These are phyloP conservation scores for Lachnellula arida DNA, from an alignment of 2,329 filamentous ascomycete species.

Conservation along the genomic window DNA sequence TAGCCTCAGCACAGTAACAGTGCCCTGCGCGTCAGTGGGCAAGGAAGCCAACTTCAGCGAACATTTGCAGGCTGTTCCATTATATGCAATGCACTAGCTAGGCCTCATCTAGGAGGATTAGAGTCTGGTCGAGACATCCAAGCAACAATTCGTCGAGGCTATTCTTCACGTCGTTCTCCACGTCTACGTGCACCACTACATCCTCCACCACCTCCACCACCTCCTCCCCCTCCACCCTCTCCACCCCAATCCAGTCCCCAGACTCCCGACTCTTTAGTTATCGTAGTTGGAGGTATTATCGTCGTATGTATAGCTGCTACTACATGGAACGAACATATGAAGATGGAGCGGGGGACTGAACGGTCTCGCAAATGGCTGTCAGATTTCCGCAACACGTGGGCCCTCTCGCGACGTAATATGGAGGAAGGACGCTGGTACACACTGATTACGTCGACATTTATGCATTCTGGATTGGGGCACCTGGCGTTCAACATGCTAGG, in stretches of 20 bases:
- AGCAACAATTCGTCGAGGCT: neutral
- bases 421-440: slow-evolving; percentile 22
- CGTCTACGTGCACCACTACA: no score
- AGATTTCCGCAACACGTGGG: slow-evolving; percentile 7
- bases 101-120: neutral
- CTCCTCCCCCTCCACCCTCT: neutral
- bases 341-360: neutral
- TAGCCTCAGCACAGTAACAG: neutral
- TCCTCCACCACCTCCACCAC: no score
- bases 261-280: neutral
- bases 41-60: neutral
- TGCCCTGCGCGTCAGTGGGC: neutral
- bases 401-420: slow-evolving; percentile 7
- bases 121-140: neutral
- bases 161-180: no score
- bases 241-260: neutral
- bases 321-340: slow-evolving; percentile 1
- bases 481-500: slow-evolving; percentile 31
- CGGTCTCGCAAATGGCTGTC: neutral
- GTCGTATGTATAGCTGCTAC: slow-evolving; percentile 6
- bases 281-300: slow-evolving; percentile 7
- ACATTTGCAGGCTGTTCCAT: neutral
- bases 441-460: slow-evolving; percentile 30
- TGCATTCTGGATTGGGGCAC: slow-evolving; percentile 26
- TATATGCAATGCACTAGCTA: neutral